Percentiles rank a stretch among this genome's conserved stretches.
Evolutionary conservation across 1,139 yeast genomes (phyloP).

Genomic region (Yamadazyma blattariae): DNA sequence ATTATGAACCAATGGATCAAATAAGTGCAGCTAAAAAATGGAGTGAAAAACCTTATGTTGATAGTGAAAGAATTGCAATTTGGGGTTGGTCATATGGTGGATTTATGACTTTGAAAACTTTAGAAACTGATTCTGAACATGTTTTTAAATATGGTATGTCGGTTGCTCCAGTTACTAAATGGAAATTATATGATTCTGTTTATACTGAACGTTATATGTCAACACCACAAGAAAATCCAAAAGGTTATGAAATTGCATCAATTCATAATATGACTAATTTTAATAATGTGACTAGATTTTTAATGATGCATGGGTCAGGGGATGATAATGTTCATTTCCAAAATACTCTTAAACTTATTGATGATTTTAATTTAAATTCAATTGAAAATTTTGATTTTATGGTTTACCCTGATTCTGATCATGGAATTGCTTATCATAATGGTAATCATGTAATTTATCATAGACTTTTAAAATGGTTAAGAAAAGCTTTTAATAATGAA

Average conservation of each 20-base stretch:
- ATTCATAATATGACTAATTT: conserved; percentile 50
- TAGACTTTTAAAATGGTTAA: conserved; percentile 58
- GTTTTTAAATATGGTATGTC: conserved; percentile 68
- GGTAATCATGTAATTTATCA: conserved; percentile 67
- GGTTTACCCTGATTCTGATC: conserved; percentile 80
- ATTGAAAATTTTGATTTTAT: conserved; percentile 72
- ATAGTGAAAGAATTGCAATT: conserved; percentile 57
- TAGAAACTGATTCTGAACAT: conserved; percentile 62
- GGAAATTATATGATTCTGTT: conserved; percentile 72
- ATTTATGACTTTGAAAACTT: conserved; percentile 67
- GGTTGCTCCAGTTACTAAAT: conserved; percentile 80
- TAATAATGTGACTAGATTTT: conserved; percentile 52
- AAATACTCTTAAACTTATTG: conserved; percentile 62
- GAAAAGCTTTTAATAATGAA: conserved; percentile 19
- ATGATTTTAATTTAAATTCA: conserved; percentile 52
- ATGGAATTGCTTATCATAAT: conserved; percentile 66
- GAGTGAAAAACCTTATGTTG: conserved; percentile 54
- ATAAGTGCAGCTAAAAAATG: conserved; percentile 65
- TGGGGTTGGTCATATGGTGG: conserved; percentile 93
- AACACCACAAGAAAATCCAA: conserved; percentile 59
- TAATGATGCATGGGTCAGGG: conserved; percentile 77
- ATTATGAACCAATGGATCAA: conserved; percentile 69
- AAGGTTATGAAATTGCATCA: conserved; percentile 54
- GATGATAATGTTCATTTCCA: conserved; percentile 84
- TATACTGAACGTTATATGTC: conserved; percentile 80